These are phyloP conservation scores for Kwoniella shandongensis DNA, from an alignment of 768 basidiomycete genomes.

Conservation along the genomic window DNA sequence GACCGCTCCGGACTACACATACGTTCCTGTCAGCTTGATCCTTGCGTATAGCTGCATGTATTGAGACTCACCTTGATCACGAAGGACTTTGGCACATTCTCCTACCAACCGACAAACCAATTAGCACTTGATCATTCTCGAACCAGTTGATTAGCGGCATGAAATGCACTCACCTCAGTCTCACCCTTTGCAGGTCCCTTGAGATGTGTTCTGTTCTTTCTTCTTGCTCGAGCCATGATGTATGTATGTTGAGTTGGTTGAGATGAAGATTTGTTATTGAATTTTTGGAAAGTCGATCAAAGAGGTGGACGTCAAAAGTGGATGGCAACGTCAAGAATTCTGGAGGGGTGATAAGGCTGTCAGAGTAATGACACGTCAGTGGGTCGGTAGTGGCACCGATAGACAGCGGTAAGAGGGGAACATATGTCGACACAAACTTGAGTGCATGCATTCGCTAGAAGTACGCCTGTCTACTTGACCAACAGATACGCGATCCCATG, in stretches of 20 bases:
- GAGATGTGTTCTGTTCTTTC: conserved; percentile 53
- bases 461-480: no score
- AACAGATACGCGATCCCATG: no score
- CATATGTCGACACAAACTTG: no score
- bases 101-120: conserved; percentile 16
- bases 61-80: conserved; percentile 67
- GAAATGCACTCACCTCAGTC: conserved; percentile 30
- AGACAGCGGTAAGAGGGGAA: no score
- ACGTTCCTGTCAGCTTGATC: conserved; percentile 2
- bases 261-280: conserved; percentile 5
- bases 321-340: conserved; percentile 3
- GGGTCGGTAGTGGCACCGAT: no score
- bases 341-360: no score
- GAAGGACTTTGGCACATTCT: conserved; percentile 76
- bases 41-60: not conserved
- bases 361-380: no score
- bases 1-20: conserved; percentile 71
- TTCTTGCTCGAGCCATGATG: conserved; percentile 45
- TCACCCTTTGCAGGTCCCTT: conserved; percentile 45
- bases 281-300: not conserved
- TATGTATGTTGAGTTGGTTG: not conserved
- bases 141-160: not conserved
- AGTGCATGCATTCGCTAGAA: no score
- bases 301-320: conserved; percentile 23
- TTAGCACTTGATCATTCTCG: not conserved